phyloP scores from a whole-genome alignment of 306 rosid species.

The Castanea mollissima region DNA sequence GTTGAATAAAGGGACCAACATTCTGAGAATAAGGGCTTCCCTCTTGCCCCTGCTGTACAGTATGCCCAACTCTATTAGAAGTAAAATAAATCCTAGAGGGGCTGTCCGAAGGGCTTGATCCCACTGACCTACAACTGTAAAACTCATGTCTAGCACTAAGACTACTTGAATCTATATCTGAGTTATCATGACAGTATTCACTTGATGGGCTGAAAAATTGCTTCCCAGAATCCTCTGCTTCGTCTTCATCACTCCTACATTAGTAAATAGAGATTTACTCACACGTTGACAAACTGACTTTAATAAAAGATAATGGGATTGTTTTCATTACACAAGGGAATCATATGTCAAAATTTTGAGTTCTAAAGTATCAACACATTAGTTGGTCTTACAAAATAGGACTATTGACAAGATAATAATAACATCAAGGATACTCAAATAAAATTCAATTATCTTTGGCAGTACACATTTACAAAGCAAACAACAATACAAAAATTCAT shows the following conservation, averaged over 20 bases:
- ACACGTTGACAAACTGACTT: background rate
- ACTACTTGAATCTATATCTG: constrained; percentile 74
- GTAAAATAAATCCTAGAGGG: constrained; percentile 72
- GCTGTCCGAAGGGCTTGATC: constrained; percentile 71
- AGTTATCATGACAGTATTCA: constrained; percentile 65
- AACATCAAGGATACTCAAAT: background rate
- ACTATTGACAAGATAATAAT: background rate
- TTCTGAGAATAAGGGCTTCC: constrained; percentile 38
- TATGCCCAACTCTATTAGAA: constrained; percentile 49
- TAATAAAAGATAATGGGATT: background rate
- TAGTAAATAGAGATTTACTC: constrained; percentile 20
- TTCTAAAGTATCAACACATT: background rate
- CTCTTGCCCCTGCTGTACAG: constrained; percentile 61
- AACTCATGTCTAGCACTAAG: constrained; percentile 70
- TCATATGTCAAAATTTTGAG: background rate
- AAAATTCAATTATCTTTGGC: background rate
- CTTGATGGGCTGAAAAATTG: constrained; percentile 61
- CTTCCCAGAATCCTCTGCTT: constrained; percentile 65
- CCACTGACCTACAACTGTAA: constrained; percentile 50
- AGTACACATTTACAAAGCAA: background rate
- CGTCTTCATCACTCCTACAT: constrained; percentile 83
- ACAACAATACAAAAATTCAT: background rate
- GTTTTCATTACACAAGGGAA: background rate
- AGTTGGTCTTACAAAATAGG: background rate
- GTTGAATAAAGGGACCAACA: constrained; percentile 48